Evolutionary conservation across 192 early-diverging fungal species (phyloP), one percentile per base, ranked within the genome.

Genomic region (Backusella morwellensis): DNA sequence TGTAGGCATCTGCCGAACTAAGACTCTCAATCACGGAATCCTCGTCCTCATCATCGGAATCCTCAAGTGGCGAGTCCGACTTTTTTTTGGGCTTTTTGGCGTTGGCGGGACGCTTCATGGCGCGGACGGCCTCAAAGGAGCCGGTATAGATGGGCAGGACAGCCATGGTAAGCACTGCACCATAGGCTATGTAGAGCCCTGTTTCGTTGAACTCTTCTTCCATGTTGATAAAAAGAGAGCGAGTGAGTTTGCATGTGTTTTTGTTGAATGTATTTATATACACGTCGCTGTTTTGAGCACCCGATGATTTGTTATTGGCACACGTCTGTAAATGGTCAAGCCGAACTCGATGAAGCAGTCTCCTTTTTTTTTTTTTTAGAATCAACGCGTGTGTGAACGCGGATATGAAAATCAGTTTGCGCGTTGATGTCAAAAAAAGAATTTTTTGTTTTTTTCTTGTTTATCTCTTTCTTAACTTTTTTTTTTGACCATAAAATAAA

Each of bases 131-230:
- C 34, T 86, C 90, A 73, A 87, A 89, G 21, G 96, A 93, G 19
- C 97, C 97, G 79, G 85, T 85, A 83, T 95, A 96, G 78, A 98
- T 97, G 21, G 96, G 96, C 29, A 88, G 80, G 12, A 95, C 83
- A 8, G 97, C 97, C 94, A 98, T 96, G n/a, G 90, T 81, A 42
- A 91, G 85, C 54, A 98, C 84, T 32, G 94, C 96, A 47, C 86
- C 88, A 77, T 98, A 98, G 29, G 97, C 96, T 54, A 92, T 72
- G 17, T 92, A 85, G 4, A 94, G 79, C 36, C 90, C 91, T 19
- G 70, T 38, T 56, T 78, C 69, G 11, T 40, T 36, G 4, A 66
- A 35, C 19, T 50, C 19, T 36, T 36, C 29, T n/a, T 50, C 47
- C 47, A 50, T 50, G 4, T n/a, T n/a, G 1, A 7, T n/a, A 19